Percentiles rank a stretch among this genome's conserved stretches.
Evolutionary conservation across 108 stramenopile genomes (phyloP).

Genomic region (Fistulifera pelliculosa): DNA sequence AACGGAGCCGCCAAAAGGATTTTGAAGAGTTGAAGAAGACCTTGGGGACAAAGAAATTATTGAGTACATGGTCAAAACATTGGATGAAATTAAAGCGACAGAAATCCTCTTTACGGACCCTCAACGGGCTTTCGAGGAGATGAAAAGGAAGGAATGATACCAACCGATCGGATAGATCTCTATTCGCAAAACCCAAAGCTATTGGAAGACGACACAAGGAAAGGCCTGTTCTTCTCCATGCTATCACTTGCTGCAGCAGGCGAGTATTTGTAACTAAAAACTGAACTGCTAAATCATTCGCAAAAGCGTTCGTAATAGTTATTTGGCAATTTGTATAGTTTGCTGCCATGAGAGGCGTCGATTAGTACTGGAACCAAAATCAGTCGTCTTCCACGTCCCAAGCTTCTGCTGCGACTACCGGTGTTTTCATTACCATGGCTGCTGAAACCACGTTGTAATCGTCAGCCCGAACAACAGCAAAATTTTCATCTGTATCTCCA

Average conservation of each 20-base stretch:
- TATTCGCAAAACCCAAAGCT: constrained; percentile 49
- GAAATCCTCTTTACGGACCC: constrained; percentile 55
- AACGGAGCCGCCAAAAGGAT: constrained; percentile 15
- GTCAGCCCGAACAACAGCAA: constrained; percentile 10
- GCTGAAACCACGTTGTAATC: constrained; percentile 30
- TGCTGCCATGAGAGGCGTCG: no score
- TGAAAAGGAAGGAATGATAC: constrained; percentile 64
- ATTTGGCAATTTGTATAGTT: no score
- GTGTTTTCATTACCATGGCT: constrained; percentile 40
- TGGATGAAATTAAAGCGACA: constrained; percentile 46
- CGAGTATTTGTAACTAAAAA: constrained; percentile 23
- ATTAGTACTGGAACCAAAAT: no score
- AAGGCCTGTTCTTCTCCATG: constrained; percentile 50
- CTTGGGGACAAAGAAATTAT: constrained; percentile 34
- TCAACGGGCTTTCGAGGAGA: constrained; percentile 42
- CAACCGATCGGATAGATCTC: constrained; percentile 34
- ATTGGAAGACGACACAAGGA: constrained; percentile 50
- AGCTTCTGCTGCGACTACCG: constrained; percentile 34
- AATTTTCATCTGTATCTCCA: constrained; percentile 14
- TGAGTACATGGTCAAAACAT: constrained; percentile 35
- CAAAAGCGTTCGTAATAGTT: no score
- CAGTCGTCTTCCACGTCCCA: constrained; percentile 44
- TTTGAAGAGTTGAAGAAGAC: constrained; percentile 16
- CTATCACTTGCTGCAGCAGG: constrained; percentile 45
- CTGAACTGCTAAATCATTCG: no score